Percentiles rank a stretch among this genome's conserved stretches.
phyloP scores from a whole-genome alignment of 164 flowering plant genomes.

The Piper betle region DNA sequence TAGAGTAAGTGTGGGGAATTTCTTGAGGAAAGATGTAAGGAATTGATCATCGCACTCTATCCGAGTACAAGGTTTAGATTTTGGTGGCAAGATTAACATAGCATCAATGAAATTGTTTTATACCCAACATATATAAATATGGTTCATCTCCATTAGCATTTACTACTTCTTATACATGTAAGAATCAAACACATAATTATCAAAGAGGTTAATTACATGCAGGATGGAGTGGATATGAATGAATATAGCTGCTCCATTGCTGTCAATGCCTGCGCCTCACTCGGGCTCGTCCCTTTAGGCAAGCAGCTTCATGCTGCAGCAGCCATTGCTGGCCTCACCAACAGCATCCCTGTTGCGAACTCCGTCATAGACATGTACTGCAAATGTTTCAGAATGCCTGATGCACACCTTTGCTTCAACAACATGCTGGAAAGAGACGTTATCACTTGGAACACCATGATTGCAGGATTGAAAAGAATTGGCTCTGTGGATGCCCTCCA shows the following conservation, averaged over 20 bases:
- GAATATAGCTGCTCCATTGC: constrained; percentile 61
- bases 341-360: constrained; percentile 58
- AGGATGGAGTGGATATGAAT: constrained; percentile 52
- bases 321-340: constrained; percentile 38
- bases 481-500: constrained; percentile 35
- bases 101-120: no score
- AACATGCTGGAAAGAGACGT: constrained; percentile 48
- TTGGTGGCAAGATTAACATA: no score
- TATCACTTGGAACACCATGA: constrained; percentile 82
- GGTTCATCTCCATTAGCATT: no score
- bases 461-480: constrained; percentile 54
- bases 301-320: constrained; percentile 55
- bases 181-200: no score
- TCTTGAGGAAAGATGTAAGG: no score
- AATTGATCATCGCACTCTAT: no score
- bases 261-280: constrained; percentile 70
- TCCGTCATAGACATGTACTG: constrained; percentile 85
- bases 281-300: constrained; percentile 32
- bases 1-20: no score
- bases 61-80: no score
- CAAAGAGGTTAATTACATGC: constrained; percentile 2
- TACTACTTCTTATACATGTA: no score
- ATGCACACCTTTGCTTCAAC: constrained; percentile 46
- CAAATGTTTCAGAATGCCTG: constrained; percentile 39
- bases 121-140: no score